Conservation (phyloP, 805 yeast genomes). For the Lipomyces chichibuensis region DNA sequence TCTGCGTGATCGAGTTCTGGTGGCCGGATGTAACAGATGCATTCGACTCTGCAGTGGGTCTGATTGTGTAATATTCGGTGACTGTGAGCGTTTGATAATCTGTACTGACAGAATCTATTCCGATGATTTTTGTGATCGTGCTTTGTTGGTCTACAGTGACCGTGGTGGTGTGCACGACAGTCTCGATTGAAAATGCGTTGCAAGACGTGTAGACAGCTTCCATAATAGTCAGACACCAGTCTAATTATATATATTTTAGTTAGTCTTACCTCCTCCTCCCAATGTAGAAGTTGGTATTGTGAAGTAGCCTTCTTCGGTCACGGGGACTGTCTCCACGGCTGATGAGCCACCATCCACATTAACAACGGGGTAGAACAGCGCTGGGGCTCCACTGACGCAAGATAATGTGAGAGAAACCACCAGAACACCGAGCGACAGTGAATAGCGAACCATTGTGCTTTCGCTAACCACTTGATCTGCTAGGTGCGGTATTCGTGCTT, state of each 20-base stretch:
- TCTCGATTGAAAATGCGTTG: conserved; percentile 10
- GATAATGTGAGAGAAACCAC: not conserved
- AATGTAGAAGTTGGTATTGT: not conserved
- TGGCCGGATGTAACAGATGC: conserved; percentile 4
- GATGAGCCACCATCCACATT: conserved; percentile 24
- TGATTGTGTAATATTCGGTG: not conserved
- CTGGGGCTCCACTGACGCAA: not conserved
- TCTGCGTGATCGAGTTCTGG: conserved; percentile 6
- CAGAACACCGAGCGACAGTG: not conserved
- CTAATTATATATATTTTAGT: not conserved
- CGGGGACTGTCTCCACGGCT: conserved; percentile 7
- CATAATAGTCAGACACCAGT: not conserved
- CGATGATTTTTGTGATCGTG: conserved; percentile 9
- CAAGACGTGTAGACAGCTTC: not conserved
- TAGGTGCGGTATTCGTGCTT: not conserved
- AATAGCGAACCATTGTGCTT: conserved; percentile 1
- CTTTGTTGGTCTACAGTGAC: conserved; percentile 7
- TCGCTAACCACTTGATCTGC: not conserved
- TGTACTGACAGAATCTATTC: not conserved
- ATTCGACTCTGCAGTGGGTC: not conserved
- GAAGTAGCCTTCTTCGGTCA: not conserved
- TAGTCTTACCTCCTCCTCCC: not conserved
- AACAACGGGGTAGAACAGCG: conserved; percentile 23
- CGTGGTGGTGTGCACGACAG: conserved; percentile 7
- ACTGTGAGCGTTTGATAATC: conserved; percentile 5